Conservation (phyloP, 768 basidiomycete species). For the Boletus reticuloceps region DNA sequence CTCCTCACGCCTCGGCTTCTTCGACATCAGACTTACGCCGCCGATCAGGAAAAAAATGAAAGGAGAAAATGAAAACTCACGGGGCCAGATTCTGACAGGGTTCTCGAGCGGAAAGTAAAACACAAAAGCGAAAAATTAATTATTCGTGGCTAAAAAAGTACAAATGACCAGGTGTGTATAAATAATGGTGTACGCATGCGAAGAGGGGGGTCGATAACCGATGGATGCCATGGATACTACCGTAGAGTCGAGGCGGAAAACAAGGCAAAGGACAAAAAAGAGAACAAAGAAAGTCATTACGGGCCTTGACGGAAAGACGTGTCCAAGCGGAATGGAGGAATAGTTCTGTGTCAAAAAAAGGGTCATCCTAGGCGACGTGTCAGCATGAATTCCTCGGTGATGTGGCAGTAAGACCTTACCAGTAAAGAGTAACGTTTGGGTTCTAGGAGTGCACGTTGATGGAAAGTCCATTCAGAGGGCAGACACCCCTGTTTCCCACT, state of each 20-base stretch:
- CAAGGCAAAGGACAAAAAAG: neutral
- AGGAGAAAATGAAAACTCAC: too few species aligned
- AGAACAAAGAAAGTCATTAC: neutral
- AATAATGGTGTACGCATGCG: neutral
- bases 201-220: conserved; percentile 2
- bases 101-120: neutral
- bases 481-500: conserved; percentile 55
- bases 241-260: neutral
- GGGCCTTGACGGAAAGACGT: neutral
- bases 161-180: conserved; percentile 6
- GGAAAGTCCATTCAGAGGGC: conserved; percentile 21
- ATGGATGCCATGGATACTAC: conserved; percentile 18
- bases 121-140: neutral
- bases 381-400: neutral
- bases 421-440: neutral
- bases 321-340: neutral
- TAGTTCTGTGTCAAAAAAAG: neutral
- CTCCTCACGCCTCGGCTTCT: too few species aligned
- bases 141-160: conserved; percentile 9
- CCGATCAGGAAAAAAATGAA: too few species aligned
- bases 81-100: too few species aligned
- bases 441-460: neutral
- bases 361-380: neutral
- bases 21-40: too few species aligned
- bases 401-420: conserved; percentile 1